Base-by-base conservation (phyloP, 345 rosid species). In the Eucalyptus pauciflora region DNA sequence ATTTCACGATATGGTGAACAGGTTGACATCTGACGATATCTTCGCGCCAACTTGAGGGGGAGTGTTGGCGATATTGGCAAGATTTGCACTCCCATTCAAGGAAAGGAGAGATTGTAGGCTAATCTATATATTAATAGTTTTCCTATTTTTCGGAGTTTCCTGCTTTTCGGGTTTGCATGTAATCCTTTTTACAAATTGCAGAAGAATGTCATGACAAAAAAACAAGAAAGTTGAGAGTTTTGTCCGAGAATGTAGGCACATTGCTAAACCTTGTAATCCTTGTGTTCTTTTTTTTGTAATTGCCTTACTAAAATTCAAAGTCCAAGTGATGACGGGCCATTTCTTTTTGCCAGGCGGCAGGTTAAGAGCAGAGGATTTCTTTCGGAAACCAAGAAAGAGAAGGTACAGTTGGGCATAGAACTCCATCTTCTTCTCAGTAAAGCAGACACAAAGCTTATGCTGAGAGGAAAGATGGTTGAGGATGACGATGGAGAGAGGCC, bases 11-110 rank as follows among this genome's bases (percentile, higher is more conserved):
- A 58, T 25, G n/a, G n/a, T 58, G 64, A 58, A 58, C 1, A 58
- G 0, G 64, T 25, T 58, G 7, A 58, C 64, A 24, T 24, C 2
- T 22, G 0, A 58, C 2, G 0, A 58, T 58, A 13, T 58, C 64
- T 58, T 24, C 1, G 7, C 1, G 24, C 1, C 29, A 58, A 58
- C 64, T 58, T 58, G n/a, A 58, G n/a, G 29, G n/a, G n/a, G n/a
- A 24, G n/a, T 24, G 24, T 58, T 58, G 14, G 64, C 1, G 6
- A 58, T 22, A 58, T 24, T 25, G 29, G 14, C 2, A 10, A 0
- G 14, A 58, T 58, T 58, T 58, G 13, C 3, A 0, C 27, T 58
- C 6, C 27, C 6, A 58, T 58, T 24, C 64, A 58, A 58, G 7
- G 64, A 58, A 58, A 58, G 0, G 64, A 58, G 13, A 58, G 64